Evolutionary conservation across 2,329 filamentous ascomycete species (phyloP), one percentile per base, ranked within the genome.

Genomic region (Blumeria graminis): DNA sequence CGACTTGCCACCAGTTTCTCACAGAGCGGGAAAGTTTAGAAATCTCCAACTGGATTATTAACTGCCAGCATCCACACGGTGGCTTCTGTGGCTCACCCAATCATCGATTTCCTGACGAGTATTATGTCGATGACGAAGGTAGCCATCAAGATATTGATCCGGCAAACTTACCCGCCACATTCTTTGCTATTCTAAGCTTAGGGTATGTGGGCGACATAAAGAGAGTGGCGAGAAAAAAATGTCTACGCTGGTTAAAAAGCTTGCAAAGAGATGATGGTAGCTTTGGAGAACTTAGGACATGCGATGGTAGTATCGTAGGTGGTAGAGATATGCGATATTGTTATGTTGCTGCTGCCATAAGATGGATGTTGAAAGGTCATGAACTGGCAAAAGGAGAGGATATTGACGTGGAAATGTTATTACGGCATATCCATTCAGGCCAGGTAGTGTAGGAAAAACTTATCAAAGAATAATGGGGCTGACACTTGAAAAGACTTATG

Each of bases 41-140:
- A 2, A 69, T 79, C 50, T 73, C 76, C n/a, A 70, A 79, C 58
- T 96, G 90, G 88, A 80, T 96, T 48, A 83, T 96, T 59, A 74
- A 76, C 46, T 87, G 89, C 65, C 90, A 95, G 68, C 84, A 94
- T 62, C 82, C 85, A 0, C 73, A 77, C 38, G 92, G 92, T 33
- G 92, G 92, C 14, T 96, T 98, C 70, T 82, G 86, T 61, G 89
- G 87, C 43, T 88, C 86, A 60, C 84, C 89, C 1, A 86, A 76
- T 69, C 67, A 93, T 74, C 61, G 60, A 9, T 70, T 62, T 59
- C 69, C 69, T 35, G 60, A 63, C 50, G 60, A 58, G 7, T 65
- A 62, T 41, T 66, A 69, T 58, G 57, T 57, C 22, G 63, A 66
- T 56, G 66, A 70, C 11, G 67, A 69, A 5, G 68, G 63, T 22